Conservation (phyloP, 768 basidiomycete species). For the Boletus coccyginus region DNA sequence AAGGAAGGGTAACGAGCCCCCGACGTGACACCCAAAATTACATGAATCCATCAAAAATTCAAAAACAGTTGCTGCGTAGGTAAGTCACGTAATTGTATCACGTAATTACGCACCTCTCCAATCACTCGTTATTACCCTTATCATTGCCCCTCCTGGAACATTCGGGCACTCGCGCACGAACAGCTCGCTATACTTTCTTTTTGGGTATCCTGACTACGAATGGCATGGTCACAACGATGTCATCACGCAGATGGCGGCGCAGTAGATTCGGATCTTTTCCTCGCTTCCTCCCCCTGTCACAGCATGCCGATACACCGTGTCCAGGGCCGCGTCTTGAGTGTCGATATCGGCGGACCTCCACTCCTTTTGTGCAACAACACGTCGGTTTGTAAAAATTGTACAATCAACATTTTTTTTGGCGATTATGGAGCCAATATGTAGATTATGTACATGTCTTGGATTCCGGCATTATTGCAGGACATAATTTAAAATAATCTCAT, state of each 20-base stretch:
- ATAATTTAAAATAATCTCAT: too few relatives aligned
- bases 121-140: slow-evolving; percentile 15
- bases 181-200: neutral
- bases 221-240: neutral
- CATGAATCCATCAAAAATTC: slow-evolving; percentile 32
- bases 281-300: slow-evolving; percentile 5
- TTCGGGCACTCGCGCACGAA: neutral
- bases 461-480: too few relatives aligned
- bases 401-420: too few relatives aligned
- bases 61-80: slow-evolving; percentile 32
- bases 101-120: slow-evolving; percentile 24
- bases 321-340: too few relatives aligned
- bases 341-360: too few relatives aligned
- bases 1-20: slow-evolving; percentile 23
- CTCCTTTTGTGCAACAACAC: too few relatives aligned
- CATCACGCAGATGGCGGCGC: neutral
- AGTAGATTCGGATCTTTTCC: slow-evolving; percentile 1
- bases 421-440: too few relatives aligned
- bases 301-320: too few relatives aligned
- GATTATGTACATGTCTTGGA: too few relatives aligned
- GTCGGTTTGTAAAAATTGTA: too few relatives aligned
- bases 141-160: slow-evolving; percentile 1
- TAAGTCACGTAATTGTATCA: slow-evolving; percentile 28
- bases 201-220: neutral
- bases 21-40: slow-evolving; percentile 31